Conservation (phyloP, 176 grass and related monocot species). For the Musa acuminata region DNA sequence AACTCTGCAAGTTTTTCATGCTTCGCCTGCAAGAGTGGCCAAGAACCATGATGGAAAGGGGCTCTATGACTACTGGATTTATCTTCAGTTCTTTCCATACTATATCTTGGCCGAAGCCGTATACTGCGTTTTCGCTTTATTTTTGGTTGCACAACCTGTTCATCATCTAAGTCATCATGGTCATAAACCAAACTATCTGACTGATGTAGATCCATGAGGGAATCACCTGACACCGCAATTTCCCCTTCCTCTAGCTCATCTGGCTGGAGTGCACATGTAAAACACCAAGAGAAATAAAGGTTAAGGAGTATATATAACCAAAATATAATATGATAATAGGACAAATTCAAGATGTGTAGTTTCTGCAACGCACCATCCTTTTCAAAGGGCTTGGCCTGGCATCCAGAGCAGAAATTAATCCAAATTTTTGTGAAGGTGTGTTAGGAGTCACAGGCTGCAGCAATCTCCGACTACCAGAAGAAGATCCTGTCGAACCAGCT, state of each 20-base stretch:
- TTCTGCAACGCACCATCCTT: background rate
- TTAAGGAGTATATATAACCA: constrained; percentile 1
- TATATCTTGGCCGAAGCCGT: constrained; percentile 72
- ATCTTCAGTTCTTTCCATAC: background rate
- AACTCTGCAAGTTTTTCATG: constrained; percentile 35
- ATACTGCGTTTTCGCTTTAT: constrained; percentile 91
- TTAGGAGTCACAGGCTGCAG: constrained; percentile 45
- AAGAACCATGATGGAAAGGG: background rate
- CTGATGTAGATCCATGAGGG: constrained; percentile 66
- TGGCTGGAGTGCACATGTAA: constrained; percentile 37
- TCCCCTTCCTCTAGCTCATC: constrained; percentile 95
- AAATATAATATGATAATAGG: background rate
- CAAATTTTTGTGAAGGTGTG: constrained; percentile 72
- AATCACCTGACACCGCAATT: constrained; percentile 81
- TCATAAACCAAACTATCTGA: constrained; percentile 72
- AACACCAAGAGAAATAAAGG: constrained; percentile 10
- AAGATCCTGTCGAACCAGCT: constrained; percentile 75
- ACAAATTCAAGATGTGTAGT: background rate
- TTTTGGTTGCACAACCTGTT: constrained; percentile 68
- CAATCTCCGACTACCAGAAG: constrained; percentile 69
- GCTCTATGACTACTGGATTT: background rate
- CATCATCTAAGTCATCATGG: constrained; percentile 75
- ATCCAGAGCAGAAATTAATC: constrained; percentile 79
- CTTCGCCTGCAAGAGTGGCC: constrained; percentile 32
- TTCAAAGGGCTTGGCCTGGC: constrained; percentile 12